Evolutionary conservation across 2,329 filamentous ascomycete species (phyloP).

Genomic region (Epichloe sibirici): DNA sequence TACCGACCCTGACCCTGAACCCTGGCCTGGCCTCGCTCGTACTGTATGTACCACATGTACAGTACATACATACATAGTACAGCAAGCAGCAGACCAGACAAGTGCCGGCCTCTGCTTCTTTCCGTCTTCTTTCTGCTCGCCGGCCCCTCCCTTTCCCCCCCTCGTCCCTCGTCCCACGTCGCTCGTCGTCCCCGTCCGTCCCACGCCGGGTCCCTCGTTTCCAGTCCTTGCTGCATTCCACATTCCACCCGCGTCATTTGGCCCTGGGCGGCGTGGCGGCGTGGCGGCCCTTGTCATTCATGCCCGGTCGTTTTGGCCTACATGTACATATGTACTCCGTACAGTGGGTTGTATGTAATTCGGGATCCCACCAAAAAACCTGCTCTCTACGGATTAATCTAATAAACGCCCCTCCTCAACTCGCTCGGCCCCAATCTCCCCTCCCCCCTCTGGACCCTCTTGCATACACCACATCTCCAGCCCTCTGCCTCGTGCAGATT

Average conservation of each 20-base stretch:
- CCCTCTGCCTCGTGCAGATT: constrained; percentile 3
- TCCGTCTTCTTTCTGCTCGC: neutral
- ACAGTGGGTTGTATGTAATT: no score
- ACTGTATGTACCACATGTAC: neutral
- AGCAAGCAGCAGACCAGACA: neutral
- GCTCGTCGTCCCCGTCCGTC: neutral
- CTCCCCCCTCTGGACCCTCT: neutral
- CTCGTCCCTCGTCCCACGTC: neutral
- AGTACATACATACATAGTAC: neutral
- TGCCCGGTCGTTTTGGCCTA: constrained; percentile 1
- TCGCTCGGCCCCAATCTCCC: neutral
- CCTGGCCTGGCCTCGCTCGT: neutral
- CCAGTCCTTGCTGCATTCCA: neutral
- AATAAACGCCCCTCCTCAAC: neutral
- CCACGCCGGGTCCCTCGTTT: neutral
- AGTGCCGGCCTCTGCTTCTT: neutral
- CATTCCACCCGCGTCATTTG: constrained; percentile 4
- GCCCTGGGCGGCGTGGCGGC: neutral
- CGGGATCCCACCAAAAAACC: neutral
- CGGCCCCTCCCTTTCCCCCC: neutral
- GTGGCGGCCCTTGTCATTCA: neutral
- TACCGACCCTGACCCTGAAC: neutral
- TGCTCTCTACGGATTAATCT: neutral
- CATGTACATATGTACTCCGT: no score
- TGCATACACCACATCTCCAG: constrained; percentile 3